Evolutionary conservation across 768 basidiomycete genomes (phyloP).

Genomic region (Mycena indigotica): DNA sequence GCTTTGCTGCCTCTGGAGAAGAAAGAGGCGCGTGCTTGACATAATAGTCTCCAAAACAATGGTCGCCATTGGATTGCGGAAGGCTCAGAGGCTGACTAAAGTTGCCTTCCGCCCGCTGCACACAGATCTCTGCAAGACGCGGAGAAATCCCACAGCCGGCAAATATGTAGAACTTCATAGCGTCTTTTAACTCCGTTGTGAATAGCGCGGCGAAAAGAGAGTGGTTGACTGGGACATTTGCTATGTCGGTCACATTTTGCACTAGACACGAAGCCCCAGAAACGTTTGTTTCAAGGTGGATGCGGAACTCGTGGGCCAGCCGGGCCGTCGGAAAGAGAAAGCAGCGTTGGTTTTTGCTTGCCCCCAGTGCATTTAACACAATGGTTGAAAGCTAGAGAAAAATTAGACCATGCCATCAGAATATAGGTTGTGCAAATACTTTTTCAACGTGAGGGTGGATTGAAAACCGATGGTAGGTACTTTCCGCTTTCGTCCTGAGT

Average conservation of each 20-base stretch:
- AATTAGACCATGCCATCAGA: background rate
- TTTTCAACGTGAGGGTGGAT: slow-evolving; percentile 5
- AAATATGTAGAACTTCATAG: slow-evolving; percentile 49
- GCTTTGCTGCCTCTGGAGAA: slow-evolving; percentile 12
- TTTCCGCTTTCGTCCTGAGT: no score
- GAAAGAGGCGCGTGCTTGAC: slow-evolving; percentile 11
- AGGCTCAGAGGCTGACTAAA: slow-evolving; percentile 48
- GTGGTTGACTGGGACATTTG: slow-evolving; percentile 6
- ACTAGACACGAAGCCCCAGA: slow-evolving; percentile 10
- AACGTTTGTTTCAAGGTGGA: slow-evolving; percentile 4
- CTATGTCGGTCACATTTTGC: slow-evolving; percentile 6
- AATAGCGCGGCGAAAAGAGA: slow-evolving; percentile 15
- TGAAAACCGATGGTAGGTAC: slow-evolving; percentile 13
- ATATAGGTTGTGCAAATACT: background rate
- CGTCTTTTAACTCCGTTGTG: background rate
- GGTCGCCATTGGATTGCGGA: slow-evolving; percentile 41
- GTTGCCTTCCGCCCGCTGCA: slow-evolving; percentile 40
- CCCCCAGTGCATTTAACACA: slow-evolving; percentile 2
- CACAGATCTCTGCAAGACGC: slow-evolving; percentile 47
- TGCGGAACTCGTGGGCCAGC: slow-evolving; percentile 15
- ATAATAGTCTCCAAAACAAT: slow-evolving; percentile 38
- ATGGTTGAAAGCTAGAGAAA: slow-evolving; percentile 3
- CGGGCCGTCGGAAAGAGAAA: slow-evolving; percentile 12
- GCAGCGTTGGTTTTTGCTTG: slow-evolving; percentile 1
- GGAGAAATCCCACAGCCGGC: slow-evolving; percentile 51